Percentiles rank a stretch among this genome's conserved stretches.
phyloP scores from a whole-genome alignment of 208 protist genomes.

The Trypanosomatidae sp. region DNA sequence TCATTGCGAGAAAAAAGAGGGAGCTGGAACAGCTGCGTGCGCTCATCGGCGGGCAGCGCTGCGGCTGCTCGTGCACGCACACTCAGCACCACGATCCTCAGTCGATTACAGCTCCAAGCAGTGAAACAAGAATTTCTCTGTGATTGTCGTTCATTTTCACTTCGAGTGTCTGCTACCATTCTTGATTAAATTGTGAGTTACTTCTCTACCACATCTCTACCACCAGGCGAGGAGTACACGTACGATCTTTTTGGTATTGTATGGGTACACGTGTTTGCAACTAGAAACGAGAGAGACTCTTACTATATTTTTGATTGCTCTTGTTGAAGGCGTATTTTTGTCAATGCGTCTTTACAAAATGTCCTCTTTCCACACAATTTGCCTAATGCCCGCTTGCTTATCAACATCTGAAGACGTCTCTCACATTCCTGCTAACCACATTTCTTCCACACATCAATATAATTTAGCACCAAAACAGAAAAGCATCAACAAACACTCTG shows the following conservation, averaged over 20 bases:
- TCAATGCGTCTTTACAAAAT: neutral
- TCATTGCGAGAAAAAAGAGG: constrained; percentile 34
- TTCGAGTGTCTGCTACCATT: neutral
- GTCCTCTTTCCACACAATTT: neutral
- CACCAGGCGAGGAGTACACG: neutral
- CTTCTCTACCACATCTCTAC: neutral
- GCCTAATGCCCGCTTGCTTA: neutral
- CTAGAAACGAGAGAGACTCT: neutral
- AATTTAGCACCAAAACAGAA: neutral
- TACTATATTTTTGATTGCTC: neutral
- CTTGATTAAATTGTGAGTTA: neutral
- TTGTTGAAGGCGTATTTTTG: neutral
- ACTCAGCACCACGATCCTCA: neutral
- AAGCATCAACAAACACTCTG: constrained; percentile 12
- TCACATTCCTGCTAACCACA: neutral
- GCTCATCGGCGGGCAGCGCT: constrained; percentile 28
- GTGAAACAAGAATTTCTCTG: constrained; percentile 15
- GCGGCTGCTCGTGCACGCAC: constrained; percentile 27
- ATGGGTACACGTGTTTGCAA: neutral
- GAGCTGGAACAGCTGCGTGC: constrained; percentile 26
- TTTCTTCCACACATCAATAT: neutral
- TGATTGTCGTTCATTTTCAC: neutral
- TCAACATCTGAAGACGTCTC: neutral
- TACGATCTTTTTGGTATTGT: neutral
- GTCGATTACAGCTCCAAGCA: neutral